Conservation (phyloP, 495 filamentous ascomycete species). For the Penicillium arizonense region DNA sequence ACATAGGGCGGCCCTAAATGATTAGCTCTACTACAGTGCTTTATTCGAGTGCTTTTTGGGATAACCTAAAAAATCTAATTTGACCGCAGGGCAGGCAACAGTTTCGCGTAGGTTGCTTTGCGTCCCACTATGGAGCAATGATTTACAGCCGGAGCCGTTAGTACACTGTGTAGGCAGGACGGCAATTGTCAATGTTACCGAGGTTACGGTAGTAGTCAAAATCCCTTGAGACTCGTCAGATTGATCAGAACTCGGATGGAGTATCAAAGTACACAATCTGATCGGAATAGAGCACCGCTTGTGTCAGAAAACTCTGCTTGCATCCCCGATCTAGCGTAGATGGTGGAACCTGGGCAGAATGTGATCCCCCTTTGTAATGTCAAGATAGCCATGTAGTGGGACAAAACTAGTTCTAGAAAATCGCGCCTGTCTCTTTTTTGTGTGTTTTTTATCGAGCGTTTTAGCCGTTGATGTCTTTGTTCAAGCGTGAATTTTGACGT, state of each 20-base stretch:
- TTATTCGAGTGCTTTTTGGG: background rate
- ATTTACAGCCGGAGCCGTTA: background rate
- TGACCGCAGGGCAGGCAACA: background rate
- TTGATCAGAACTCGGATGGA: background rate
- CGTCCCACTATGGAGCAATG: background rate
- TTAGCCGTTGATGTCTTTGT: background rate
- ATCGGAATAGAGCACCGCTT: background rate
- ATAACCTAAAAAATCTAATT: background rate
- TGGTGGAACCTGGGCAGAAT: background rate
- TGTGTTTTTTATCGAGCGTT: too few species aligned
- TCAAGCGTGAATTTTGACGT: background rate
- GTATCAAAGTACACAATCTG: slow-evolving; percentile 1
- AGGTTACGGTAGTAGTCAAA: background rate
- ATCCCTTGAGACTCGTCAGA: background rate
- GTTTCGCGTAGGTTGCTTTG: background rate
- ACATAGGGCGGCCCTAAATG: background rate
- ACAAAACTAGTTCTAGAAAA: too few species aligned
- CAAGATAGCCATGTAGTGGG: background rate
- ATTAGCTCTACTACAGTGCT: background rate
- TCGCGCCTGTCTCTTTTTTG: too few species aligned
- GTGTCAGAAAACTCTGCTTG: slow-evolving; percentile 3
- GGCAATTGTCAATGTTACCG: background rate
- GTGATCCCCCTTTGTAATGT: background rate
- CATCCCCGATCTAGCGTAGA: slow-evolving; percentile 6
- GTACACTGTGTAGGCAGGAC: background rate